Conservation (phyloP, 2,329 filamentous ascomycete genomes). For the Pseudogymnoascus sp. region DNA sequence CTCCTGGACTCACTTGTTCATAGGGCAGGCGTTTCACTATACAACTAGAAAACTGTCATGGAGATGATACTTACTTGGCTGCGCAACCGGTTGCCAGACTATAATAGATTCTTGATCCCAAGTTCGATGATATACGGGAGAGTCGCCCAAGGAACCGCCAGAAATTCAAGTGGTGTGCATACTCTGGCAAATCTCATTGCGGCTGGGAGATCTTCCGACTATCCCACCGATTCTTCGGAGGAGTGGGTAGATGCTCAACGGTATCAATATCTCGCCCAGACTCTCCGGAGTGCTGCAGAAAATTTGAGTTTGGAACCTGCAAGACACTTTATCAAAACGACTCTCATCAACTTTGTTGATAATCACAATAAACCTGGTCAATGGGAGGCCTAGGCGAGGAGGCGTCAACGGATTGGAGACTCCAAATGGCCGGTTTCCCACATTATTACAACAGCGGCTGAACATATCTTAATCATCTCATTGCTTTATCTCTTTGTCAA, state of each 20-base stretch:
- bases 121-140: neutral
- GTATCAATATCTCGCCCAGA: neutral
- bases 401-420: neutral
- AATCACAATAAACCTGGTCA: neutral
- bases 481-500: too few species aligned
- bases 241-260: neutral
- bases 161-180: neutral
- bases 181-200: neutral
- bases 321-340: neutral
- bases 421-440: too few species aligned
- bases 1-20: neutral
- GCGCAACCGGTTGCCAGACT: neutral
- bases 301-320: neutral
- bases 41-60: neutral
- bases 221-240: neutral
- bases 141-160: neutral
- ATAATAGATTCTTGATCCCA: neutral
- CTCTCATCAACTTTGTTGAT: neutral
- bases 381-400: neutral
- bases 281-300: neutral
- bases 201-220: neutral
- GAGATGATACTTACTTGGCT: neutral
- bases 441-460: too few species aligned
- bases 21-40: neutral
- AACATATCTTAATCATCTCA: too few species aligned